A percentile compares a stretch with the other conserved stretches of the same genome.
These are phyloP conservation scores for Dioszegia aurantiaca DNA, from an alignment of 768 basidiomycete genomes.

Conservation along the genomic window DNA sequence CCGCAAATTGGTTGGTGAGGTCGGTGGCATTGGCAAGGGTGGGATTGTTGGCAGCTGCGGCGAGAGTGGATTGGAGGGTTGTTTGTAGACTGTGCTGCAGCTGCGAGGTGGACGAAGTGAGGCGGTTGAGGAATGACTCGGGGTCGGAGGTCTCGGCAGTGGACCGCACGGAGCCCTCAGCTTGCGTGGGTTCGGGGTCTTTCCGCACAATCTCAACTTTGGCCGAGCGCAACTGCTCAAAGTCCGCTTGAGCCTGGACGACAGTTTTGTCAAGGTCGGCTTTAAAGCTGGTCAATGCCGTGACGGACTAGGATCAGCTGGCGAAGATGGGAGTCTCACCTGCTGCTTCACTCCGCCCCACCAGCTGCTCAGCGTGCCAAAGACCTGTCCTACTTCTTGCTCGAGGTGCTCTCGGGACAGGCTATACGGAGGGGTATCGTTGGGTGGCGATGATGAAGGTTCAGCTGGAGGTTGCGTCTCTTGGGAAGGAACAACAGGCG, in stretches of 20 bases:
- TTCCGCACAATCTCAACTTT: slow-evolving; percentile 46
- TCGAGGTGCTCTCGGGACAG: slow-evolving; percentile 56
- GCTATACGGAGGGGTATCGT: not conserved
- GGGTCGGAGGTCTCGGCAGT: not conserved
- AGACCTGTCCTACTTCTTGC: slow-evolving; percentile 83
- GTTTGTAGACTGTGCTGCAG: slow-evolving; percentile 35
- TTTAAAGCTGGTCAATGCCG: slow-evolving; percentile 38
- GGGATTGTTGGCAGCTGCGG: slow-evolving; percentile 23
- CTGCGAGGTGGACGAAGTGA: slow-evolving; percentile 35
- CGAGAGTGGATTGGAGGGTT: slow-evolving; percentile 33
- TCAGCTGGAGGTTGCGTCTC: too few relatives aligned
- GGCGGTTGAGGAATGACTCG: slow-evolving; percentile 26
- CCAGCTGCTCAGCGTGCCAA: slow-evolving; percentile 65
- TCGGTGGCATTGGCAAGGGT: slow-evolving; percentile 34
- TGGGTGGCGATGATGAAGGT: too few relatives aligned
- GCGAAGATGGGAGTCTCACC: slow-evolving; percentile 56
- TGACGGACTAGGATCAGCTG: slow-evolving; percentile 32
- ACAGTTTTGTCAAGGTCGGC: slow-evolving; percentile 49
- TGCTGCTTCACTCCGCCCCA: slow-evolving; percentile 92
- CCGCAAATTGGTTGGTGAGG: slow-evolving; percentile 29
- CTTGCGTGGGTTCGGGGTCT: slow-evolving; percentile 23
- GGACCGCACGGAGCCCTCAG: too few relatives aligned
- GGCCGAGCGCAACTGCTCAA: slow-evolving; percentile 42
- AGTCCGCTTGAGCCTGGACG: slow-evolving; percentile 47
- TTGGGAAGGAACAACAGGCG: too few relatives aligned